Percentiles rank a stretch among this genome's conserved stretches.
These are phyloP conservation scores for Articulospora tetracladia DNA, from an alignment of 495 filamentous ascomycete genomes.

Conservation along the genomic window DNA sequence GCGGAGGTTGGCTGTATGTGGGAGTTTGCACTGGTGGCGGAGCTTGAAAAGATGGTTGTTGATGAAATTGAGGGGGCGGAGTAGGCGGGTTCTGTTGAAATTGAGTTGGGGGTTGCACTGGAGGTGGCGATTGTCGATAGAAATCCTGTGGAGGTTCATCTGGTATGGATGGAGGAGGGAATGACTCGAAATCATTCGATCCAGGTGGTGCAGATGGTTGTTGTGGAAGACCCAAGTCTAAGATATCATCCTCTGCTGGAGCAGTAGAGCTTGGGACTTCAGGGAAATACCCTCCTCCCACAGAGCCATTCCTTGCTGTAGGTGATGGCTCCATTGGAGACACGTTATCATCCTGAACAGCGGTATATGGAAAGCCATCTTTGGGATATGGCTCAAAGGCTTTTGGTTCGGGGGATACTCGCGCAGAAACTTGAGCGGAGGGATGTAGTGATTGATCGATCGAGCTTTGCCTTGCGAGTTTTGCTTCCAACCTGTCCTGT, in stretches of 20 bases:
- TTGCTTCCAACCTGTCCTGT: slow-evolving; percentile 30
- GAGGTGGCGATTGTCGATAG: slow-evolving; percentile 27
- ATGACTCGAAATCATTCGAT: slow-evolving; percentile 15
- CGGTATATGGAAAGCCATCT: slow-evolving; percentile 24
- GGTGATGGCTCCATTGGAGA: slow-evolving; percentile 33
- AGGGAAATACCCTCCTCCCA: slow-evolving; percentile 53
- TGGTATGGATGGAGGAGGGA: slow-evolving; percentile 13
- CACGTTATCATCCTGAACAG: slow-evolving; percentile 29
- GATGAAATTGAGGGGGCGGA: slow-evolving; percentile 17
- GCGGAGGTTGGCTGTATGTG: not conserved
- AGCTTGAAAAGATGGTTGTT: slow-evolving; percentile 12
- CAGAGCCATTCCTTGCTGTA: slow-evolving; percentile 31
- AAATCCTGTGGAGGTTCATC: slow-evolving; percentile 22
- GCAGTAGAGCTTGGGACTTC: slow-evolving; percentile 33
- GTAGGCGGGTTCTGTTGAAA: slow-evolving; percentile 9
- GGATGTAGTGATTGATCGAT: slow-evolving; percentile 48
- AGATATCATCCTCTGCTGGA: slow-evolving; percentile 18
- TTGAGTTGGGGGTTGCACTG: slow-evolving; percentile 10
- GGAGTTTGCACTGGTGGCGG: slow-evolving; percentile 12
- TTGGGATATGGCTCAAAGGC: slow-evolving; percentile 18
- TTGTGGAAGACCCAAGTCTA: slow-evolving; percentile 24
- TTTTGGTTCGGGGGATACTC: slow-evolving; percentile 10
- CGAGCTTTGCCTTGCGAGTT: slow-evolving; percentile 32
- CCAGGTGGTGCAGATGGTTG: slow-evolving; percentile 22
- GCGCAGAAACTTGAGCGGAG: slow-evolving; percentile 37